Percentiles rank a stretch among this genome's conserved stretches.
Conservation (phyloP, 306 rosid genomes). For the Medicago arabica region DNA sequence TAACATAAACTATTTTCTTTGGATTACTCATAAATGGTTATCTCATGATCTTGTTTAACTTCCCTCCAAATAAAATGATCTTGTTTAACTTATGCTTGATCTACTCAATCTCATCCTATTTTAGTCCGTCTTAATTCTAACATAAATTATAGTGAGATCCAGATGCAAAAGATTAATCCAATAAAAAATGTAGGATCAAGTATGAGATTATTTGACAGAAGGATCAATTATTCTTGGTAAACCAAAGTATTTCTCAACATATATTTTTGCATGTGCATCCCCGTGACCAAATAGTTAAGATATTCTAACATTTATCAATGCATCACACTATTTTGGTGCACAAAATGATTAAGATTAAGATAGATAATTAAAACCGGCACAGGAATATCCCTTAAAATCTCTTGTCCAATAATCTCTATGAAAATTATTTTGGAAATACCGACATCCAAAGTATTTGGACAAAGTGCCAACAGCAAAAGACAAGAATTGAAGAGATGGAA, state of each 20-base stretch:
- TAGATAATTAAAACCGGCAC: neutral
- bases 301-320: too few relatives aligned
- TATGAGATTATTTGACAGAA: neutral
- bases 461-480: neutral
- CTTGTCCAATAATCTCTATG: neutral
- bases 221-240: too few relatives aligned
- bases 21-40: too few relatives aligned
- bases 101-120: too few relatives aligned
- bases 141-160: neutral
- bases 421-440: neutral
- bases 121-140: neutral
- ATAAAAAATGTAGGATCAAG: neutral
- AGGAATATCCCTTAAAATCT: conserved; percentile 9
- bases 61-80: too few relatives aligned
- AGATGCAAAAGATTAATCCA: neutral
- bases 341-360: neutral
- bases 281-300: too few relatives aligned
- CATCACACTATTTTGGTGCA: neutral
- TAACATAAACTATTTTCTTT: too few relatives aligned
- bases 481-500: neutral
- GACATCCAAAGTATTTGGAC: conserved; percentile 2
- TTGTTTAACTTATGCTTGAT: too few relatives aligned
- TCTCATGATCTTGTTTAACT: too few relatives aligned
- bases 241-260: too few relatives aligned
- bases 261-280: too few relatives aligned